Evolutionary conservation across 2,329 filamentous ascomycete species (phyloP).

Genomic region (Trichoderma semiorbis): DNA sequence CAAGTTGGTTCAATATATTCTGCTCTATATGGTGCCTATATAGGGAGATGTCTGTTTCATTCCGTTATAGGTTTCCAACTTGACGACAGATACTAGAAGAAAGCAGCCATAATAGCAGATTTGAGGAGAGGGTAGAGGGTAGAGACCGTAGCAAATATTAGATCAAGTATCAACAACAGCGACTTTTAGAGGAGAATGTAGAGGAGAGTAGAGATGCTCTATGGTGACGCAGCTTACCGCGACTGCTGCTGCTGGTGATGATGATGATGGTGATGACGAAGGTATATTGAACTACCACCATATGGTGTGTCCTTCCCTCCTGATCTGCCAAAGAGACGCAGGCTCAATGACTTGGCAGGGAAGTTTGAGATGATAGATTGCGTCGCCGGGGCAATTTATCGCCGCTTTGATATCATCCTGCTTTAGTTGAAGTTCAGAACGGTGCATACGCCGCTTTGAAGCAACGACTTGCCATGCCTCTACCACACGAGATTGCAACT

Average conservation of each 20-base stretch:
- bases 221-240: no score
- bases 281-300: background rate
- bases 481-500: conserved; percentile 27
- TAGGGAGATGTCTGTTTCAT: background rate
- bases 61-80: background rate
- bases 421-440: conserved; percentile 20
- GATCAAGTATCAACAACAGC: background rate
- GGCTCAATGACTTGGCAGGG: conserved; percentile 32
- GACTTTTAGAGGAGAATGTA: no score
- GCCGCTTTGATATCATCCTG: background rate
- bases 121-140: no score
- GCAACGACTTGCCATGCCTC: conserved; percentile 20
- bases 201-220: no score
- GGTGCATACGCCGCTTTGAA: conserved; percentile 1
- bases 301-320: conserved; percentile 24
- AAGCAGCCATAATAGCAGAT: background rate
- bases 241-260: background rate
- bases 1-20: background rate
- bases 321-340: conserved; percentile 34
- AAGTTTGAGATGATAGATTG: conserved; percentile 30
- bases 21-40: background rate
- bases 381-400: conserved; percentile 31
- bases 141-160: no score
- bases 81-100: background rate
- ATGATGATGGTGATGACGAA: no score